A percentile compares a stretch with the other conserved stretches of the same genome.
These are phyloP conservation scores for Trichophyton rubrum DNA, from an alignment of 2,329 filamentous ascomycete genomes.

Conservation along the genomic window DNA sequence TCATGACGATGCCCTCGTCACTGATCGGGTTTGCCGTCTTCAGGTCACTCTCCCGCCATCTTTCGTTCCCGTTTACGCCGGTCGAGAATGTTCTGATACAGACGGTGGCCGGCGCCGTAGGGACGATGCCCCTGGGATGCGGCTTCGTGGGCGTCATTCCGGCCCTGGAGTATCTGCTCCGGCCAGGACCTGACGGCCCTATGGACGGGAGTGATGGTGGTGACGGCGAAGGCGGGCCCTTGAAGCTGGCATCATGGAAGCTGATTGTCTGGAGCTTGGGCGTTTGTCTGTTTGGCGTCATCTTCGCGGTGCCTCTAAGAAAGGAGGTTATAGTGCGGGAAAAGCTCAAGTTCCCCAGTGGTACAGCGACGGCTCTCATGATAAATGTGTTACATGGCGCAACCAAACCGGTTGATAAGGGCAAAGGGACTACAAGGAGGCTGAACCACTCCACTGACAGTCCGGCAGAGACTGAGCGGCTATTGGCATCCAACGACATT, in stretches of 20 bases:
- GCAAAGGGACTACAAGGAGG: conserved; percentile 15
- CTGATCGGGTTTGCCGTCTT: conserved; percentile 93
- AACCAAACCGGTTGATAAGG: conserved; percentile 31
- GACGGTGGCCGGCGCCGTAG: conserved; percentile 87
- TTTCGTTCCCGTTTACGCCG: conserved; percentile 74
- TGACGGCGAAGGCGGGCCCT: conserved; percentile 63
- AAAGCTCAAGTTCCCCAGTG: conserved; percentile 85
- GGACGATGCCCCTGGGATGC: conserved; percentile 90
- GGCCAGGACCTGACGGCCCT: conserved; percentile 64
- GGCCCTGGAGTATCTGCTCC: conserved; percentile 75
- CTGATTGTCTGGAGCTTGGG: conserved; percentile 84
- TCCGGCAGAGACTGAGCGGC: conserved; percentile 20
- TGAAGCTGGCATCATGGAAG: conserved; percentile 60
- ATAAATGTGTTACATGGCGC: conserved; percentile 77
- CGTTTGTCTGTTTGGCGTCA: conserved; percentile 89
- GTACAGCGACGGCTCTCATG: conserved; percentile 87
- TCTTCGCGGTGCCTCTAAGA: conserved; percentile 85
- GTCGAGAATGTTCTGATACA: conserved; percentile 96
- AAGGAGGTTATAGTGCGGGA: conserved; percentile 88
- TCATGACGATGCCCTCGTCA: conserved; percentile 94
- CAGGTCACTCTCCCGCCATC: conserved; percentile 58
- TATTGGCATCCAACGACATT: conserved; percentile 18
- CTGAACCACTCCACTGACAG: conserved; percentile 12
- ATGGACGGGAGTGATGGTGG: conserved; percentile 54
- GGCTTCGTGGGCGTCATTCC: conserved; percentile 93